Percentiles rank a stretch among this genome's conserved stretches.
phyloP scores from a whole-genome alignment of 768 basidiomycete genomes.

The Russula abietina region DNA sequence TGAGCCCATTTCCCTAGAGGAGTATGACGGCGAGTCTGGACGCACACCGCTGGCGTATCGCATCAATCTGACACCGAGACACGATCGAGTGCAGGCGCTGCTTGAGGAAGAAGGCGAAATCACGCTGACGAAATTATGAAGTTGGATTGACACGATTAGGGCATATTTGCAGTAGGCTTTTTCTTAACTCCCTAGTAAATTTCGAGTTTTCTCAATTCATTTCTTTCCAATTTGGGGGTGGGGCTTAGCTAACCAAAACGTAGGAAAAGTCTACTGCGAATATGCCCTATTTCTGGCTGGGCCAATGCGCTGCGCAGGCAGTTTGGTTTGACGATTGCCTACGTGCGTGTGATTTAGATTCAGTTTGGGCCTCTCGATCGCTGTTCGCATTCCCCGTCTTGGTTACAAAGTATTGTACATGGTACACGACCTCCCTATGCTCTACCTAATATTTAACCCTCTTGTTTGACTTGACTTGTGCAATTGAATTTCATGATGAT shows the following conservation, averaged over 20 bases:
- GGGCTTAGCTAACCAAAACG: too few relatives aligned
- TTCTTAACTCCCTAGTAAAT: too few relatives aligned
- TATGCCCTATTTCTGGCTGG: too few relatives aligned
- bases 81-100: conserved; percentile 22
- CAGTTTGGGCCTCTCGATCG: background rate
- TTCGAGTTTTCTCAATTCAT: too few relatives aligned
- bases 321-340: background rate
- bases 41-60: conserved; percentile 42
- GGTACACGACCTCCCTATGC: background rate
- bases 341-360: background rate
- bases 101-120: conserved; percentile 21
- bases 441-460: background rate
- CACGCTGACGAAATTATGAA: conserved; percentile 20
- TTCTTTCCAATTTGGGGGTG: too few relatives aligned
- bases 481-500: background rate
- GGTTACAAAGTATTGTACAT: background rate
- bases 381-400: background rate
- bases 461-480: background rate
- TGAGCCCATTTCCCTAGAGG: conserved; percentile 40
- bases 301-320: background rate
- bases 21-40: conserved; percentile 44
- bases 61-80: conserved; percentile 28
- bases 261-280: too few relatives aligned
- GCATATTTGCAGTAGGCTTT: too few relatives aligned
- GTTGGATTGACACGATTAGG: background rate